Percentiles rank a stretch among this genome's conserved stretches.
phyloP scores from a whole-genome alignment of 495 filamentous ascomycete species.

The Penicillium alfredii region DNA sequence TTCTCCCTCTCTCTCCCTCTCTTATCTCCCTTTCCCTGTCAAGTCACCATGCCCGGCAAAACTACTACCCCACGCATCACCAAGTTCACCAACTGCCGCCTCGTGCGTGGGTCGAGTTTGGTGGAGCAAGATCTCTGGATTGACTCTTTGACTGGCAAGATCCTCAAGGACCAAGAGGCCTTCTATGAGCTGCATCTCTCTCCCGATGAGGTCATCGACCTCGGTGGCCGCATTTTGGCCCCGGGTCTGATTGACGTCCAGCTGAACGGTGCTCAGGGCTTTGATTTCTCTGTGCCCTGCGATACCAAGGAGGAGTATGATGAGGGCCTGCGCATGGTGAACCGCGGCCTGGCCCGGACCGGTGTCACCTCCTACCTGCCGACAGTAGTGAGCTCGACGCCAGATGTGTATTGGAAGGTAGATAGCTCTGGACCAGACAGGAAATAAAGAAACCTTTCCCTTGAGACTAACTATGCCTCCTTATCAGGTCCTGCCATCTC shows the following conservation, averaged over 20 bases:
- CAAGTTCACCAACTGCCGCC: constrained; percentile 77
- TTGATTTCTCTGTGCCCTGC: constrained; percentile 77
- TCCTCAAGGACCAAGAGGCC: constrained; percentile 64
- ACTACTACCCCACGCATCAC: constrained; percentile 50
- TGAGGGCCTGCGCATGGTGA: constrained; percentile 59
- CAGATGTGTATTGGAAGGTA: constrained; percentile 63
- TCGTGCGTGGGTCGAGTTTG: constrained; percentile 56
- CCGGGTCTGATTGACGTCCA: constrained; percentile 83
- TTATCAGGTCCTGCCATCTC: constrained; percentile 57
- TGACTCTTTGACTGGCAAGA: constrained; percentile 65
- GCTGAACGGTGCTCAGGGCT: constrained; percentile 78
- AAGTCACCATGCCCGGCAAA: constrained; percentile 38
- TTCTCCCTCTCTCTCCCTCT: constrained; percentile 1
- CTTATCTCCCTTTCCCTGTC: neutral
- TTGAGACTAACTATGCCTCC: constrained; percentile 1
- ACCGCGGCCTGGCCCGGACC: constrained; percentile 60
- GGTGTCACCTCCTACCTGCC: constrained; percentile 83
- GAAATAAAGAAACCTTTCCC: no score
- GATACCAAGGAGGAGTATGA: constrained; percentile 56
- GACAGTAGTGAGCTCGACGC: constrained; percentile 59
- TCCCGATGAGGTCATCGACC: constrained; percentile 54
- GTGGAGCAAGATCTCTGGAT: constrained; percentile 75
- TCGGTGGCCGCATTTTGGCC: constrained; percentile 70
- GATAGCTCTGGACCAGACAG: no score
- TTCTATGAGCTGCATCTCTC: constrained; percentile 63